Evolutionary conservation across 1,284 basidiomycete genomes (phyloP).

Genomic region (Apiotrichum siamense): DNA sequence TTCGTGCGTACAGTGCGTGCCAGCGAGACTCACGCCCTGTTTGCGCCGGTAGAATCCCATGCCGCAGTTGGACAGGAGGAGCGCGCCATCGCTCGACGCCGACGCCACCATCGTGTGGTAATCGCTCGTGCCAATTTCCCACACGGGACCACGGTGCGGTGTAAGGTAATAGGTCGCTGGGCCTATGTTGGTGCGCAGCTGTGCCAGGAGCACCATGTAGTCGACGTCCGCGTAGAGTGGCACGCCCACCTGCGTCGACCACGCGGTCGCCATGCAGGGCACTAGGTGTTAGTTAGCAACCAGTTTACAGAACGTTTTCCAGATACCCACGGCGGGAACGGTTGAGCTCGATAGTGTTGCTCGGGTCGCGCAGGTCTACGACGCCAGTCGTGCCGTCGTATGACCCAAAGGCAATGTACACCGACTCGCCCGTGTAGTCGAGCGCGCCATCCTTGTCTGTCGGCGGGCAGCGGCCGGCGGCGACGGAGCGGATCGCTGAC

Average conservation of each 20-base stretch:
- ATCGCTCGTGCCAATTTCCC: constrained; percentile 68
- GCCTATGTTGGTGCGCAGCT: constrained; percentile 20
- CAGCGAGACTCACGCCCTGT: constrained; percentile 25
- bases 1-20: too few species aligned
- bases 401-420: constrained; percentile 22
- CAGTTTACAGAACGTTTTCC: neutral
- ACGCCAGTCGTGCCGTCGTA: constrained; percentile 31
- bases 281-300: constrained; percentile 19
- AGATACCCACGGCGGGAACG: constrained; percentile 26
- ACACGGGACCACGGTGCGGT: constrained; percentile 58
- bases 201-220: constrained; percentile 26
- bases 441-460: constrained; percentile 15
- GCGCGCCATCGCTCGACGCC: constrained; percentile 71
- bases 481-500: constrained; percentile 25
- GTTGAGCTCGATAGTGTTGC: constrained; percentile 19
- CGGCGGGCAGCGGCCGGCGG: constrained; percentile 25
- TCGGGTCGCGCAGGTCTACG: constrained; percentile 34
- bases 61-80: constrained; percentile 42
- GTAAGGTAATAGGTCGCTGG: constrained; percentile 15
- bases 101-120: constrained; percentile 78
- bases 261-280: constrained; percentile 30
- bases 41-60: constrained; percentile 26
- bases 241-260: constrained; percentile 28
- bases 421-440: constrained; percentile 25
- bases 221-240: constrained; percentile 39